Conservation (phyloP, 345 rosid species). For the Angophora floribunda region DNA sequence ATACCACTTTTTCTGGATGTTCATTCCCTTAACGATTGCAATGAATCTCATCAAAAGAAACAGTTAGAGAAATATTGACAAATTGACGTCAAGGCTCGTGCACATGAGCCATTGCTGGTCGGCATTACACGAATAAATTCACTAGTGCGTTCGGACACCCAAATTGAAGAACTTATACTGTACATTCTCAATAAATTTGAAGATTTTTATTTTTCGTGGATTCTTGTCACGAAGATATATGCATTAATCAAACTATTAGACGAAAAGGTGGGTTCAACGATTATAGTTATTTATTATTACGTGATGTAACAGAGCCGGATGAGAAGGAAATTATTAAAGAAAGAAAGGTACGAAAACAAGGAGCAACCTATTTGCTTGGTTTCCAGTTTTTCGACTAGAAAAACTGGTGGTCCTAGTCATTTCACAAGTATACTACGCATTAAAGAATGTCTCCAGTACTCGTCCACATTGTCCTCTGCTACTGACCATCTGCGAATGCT, state of each 20-base stretch:
- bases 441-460: too few species aligned
- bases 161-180: not conserved
- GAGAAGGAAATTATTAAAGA: too few species aligned
- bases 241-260: not conserved
- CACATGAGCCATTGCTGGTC: not conserved
- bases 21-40: not conserved
- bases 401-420: too few species aligned
- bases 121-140: not conserved
- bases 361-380: too few species aligned
- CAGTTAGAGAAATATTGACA: not conserved
- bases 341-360: too few species aligned
- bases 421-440: too few species aligned
- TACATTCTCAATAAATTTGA: not conserved
- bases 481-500: too few species aligned
- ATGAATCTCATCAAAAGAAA: not conserved
- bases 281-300: too few species aligned
- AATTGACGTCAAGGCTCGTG: not conserved
- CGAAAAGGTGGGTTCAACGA: too few species aligned
- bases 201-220: not conserved
- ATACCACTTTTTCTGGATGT: not conserved
- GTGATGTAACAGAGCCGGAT: too few species aligned
- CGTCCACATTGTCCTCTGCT: too few species aligned
- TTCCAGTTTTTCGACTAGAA: too few species aligned
- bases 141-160: not conserved
- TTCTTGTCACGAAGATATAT: not conserved